Evolutionary conservation across 2,329 filamentous ascomycete species (phyloP), one percentile per base, ranked within the genome.

Genomic region (Aspergillus udagawae): DNA sequence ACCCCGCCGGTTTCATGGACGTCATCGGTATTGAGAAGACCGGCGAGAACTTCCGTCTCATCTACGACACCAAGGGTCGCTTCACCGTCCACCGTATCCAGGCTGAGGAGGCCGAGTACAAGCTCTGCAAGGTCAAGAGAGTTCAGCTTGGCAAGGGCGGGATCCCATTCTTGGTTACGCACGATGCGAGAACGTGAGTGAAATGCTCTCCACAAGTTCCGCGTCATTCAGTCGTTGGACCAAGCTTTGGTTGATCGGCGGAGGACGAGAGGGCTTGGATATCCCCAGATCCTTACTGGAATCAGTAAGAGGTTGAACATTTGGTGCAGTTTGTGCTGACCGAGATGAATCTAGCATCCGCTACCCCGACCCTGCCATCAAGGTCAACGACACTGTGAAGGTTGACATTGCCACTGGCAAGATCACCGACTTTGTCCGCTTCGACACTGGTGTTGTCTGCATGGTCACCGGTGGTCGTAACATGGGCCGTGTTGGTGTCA

Each of bases 101-200:
- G 80, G 83, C 87, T 71, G 94, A 97, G 86, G 94, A 99, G 90
- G 92, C 93, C 73, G 88, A 94, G 85, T 99, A 97, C 91, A 99
- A 99, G 90, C 86, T 99, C 74, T 92, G 92, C 86, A 99, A 97
- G 87, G 94, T 99, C 85, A 97, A 97, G 91, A 90, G 93, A 76
- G 94, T 99, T 65, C 94, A 99, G 86, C 87, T 99, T 75, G 94
- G 94, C 86, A 93, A 92, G 83, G 95, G 94, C 83, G 94, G 92
- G 85, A 96, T 99, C 88, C 94, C 94, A 95, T 99, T 96, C 92
- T 97, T 97, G 92, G 94, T 99, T 91, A 99, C 94, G 92, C 94
- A 99, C 91, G 94, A 99, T 94, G 94, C 94, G 84, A 90, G 94
- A 92, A 99, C 94, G 93, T 99, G 86, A 96, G 93, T 97, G 89